Evolutionary conservation across 371 early-diverging fungal genomes (phyloP).

Genomic region (Synchytrium microbalum): DNA sequence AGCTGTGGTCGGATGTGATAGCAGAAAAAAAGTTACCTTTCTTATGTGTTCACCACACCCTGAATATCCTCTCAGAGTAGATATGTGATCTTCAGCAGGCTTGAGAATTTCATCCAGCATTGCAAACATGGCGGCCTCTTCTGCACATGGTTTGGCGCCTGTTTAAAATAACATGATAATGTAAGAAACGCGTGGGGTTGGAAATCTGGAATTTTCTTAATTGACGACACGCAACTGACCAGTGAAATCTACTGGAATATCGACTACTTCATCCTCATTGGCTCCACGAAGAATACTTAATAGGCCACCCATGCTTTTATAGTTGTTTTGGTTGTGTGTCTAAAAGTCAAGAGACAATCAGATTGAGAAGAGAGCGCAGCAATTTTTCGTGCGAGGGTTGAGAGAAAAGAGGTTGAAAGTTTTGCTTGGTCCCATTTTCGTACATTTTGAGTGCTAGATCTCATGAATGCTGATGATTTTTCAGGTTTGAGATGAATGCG

Average conservation of each 20-base stretch:
- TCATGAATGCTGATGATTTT: too few relatives aligned
- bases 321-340: not conserved
- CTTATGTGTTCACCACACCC: constrained; percentile 58
- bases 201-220: not conserved
- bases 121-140: not conserved
- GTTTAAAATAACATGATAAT: not conserved
- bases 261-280: constrained; percentile 23
- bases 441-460: too few relatives aligned
- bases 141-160: not conserved
- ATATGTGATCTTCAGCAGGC: not conserved
- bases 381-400: too few relatives aligned
- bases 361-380: too few relatives aligned
- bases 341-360: too few relatives aligned
- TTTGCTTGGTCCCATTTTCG: too few relatives aligned
- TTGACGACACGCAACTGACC: constrained; percentile 13
- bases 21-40: constrained; percentile 14
- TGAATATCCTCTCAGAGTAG: constrained; percentile 30
- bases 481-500: too few relatives aligned
- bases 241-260: constrained; percentile 28
- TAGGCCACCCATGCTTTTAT: constrained; percentile 24
- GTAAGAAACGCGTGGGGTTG: too few relatives aligned
- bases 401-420: too few relatives aligned
- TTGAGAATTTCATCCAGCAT: not conserved
- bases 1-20: not conserved
- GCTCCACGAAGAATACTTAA: constrained; percentile 24